phyloP scores from a whole-genome alignment of 169 alveolate species.

The Babesia gibsoni region DNA sequence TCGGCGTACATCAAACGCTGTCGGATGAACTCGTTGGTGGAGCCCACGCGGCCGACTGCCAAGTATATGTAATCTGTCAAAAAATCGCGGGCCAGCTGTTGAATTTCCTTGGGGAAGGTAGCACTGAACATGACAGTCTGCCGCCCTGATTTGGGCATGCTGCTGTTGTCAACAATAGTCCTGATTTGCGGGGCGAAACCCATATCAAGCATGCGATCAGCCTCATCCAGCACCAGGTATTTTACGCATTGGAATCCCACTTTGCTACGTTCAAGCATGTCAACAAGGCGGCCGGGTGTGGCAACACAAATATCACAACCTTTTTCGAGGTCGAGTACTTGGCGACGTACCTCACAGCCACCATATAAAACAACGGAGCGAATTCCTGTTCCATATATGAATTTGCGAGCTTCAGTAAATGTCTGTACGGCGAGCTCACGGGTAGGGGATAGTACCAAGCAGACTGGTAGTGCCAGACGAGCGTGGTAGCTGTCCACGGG shows the following conservation, averaged over 20 bases:
- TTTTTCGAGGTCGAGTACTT: slow-evolving; percentile 84
- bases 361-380: slow-evolving; percentile 89
- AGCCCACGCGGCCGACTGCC: slow-evolving; percentile 91
- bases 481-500: slow-evolving; percentile 33
- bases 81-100: slow-evolving; percentile 88
- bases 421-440: slow-evolving; percentile 78
- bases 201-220: slow-evolving; percentile 94
- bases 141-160: slow-evolving; percentile 76
- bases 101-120: slow-evolving; percentile 90
- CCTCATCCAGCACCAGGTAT: slow-evolving; percentile 91
- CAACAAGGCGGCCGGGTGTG: slow-evolving; percentile 94
- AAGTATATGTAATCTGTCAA: slow-evolving; percentile 83
- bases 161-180: slow-evolving; percentile 76
- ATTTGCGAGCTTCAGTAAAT: slow-evolving; percentile 87
- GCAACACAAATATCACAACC: slow-evolving; percentile 96
- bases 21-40: slow-evolving; percentile 91
- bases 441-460: slow-evolving; percentile 70
- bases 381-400: slow-evolving; percentile 88
- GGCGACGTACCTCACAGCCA: slow-evolving; percentile 87
- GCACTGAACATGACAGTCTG: slow-evolving; percentile 93
- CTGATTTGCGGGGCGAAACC: slow-evolving; percentile 92
- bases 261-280: slow-evolving; percentile 80
- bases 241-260: slow-evolving; percentile 75
- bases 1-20: slow-evolving; percentile 84
- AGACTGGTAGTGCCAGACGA: slow-evolving; percentile 70